Percentiles rank a stretch among this genome's conserved stretches.
phyloP scores from a whole-genome alignment of 192 early-diverging fungal species.

The Backusella mclennaniae region DNA sequence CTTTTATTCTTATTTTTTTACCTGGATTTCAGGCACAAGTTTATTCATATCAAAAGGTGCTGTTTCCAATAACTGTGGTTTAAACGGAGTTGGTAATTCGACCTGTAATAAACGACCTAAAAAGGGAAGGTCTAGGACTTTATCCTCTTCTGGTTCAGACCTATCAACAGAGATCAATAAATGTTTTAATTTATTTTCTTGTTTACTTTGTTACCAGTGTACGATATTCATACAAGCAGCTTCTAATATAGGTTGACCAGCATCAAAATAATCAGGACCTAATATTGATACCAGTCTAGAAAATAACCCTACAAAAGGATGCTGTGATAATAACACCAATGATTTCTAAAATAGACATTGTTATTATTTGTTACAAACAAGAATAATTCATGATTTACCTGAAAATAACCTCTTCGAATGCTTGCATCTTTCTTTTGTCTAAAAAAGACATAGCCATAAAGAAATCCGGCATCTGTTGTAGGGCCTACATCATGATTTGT shows the following conservation, averaged over 20 bases:
- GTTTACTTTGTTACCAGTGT: conserved; percentile 52
- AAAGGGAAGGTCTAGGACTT: conserved; percentile 70
- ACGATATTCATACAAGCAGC: conserved; percentile 77
- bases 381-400: conserved; percentile 40
- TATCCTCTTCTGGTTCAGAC: conserved; percentile 52
- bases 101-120: conserved; percentile 67
- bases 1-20: not conserved
- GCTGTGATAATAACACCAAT: conserved; percentile 81
- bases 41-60: conserved; percentile 64
- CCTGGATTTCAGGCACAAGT: conserved; percentile 65
- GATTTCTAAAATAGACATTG: conserved; percentile 61
- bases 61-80: conserved; percentile 74
- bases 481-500: conserved; percentile 36
- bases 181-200: not conserved
- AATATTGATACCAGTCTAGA: conserved; percentile 66
- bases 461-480: conserved; percentile 54
- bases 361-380: not conserved
- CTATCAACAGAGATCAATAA: not conserved
- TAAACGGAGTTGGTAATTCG: conserved; percentile 61
- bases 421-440: conserved; percentile 85
- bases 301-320: conserved; percentile 89
- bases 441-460: conserved; percentile 95
- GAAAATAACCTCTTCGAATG: conserved; percentile 89
- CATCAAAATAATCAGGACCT: conserved; percentile 84
- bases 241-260: conserved; percentile 72